Percentiles rank a stretch among this genome's conserved stretches.
Conservation (phyloP, 1,284 basidiomycete species). For the Naganishia sp. region DNA sequence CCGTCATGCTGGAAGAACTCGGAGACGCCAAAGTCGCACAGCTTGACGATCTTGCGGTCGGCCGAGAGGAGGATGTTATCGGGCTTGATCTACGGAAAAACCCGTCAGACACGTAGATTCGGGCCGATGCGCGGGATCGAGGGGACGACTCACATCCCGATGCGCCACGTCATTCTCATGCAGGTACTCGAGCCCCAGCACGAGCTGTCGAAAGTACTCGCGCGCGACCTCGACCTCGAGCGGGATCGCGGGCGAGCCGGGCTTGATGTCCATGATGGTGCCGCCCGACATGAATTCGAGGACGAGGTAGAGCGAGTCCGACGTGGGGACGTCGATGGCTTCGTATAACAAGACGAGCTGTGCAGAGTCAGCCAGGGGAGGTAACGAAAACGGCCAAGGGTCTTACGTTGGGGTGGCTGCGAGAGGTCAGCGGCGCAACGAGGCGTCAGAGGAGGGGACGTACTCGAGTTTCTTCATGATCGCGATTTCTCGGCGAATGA, state of each 20-base stretch:
- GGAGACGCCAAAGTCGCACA: constrained; percentile 62
- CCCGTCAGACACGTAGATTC: not conserved
- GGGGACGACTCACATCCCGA: constrained; percentile 43
- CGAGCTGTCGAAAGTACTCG: constrained; percentile 59
- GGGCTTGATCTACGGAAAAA: constrained; percentile 54
- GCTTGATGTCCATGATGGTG: constrained; percentile 56
- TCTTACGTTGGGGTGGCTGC: constrained; percentile 52
- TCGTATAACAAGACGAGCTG: constrained; percentile 60
- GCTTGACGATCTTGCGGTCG: constrained; percentile 58
- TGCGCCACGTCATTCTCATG: constrained; percentile 60
- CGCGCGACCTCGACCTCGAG: constrained; percentile 48
- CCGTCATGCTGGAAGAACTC: constrained; percentile 57
- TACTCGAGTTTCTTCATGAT: constrained; percentile 57
- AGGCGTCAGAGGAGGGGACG: constrained; percentile 31
- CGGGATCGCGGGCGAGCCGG: constrained; percentile 43
- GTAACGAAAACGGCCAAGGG: not conserved
- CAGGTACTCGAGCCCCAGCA: constrained; percentile 59
- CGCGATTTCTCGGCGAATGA: constrained; percentile 54
- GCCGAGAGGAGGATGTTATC: constrained; percentile 59
- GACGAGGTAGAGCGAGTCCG: constrained; percentile 59
- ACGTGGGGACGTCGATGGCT: constrained; percentile 59
- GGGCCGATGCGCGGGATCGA: no score
- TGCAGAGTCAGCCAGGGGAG: constrained; percentile 35
- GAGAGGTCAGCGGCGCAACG: not conserved
- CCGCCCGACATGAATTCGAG: constrained; percentile 59